phyloP scores from a whole-genome alignment of 495 filamentous ascomycete genomes.

The Pyronema omphalodes region DNA sequence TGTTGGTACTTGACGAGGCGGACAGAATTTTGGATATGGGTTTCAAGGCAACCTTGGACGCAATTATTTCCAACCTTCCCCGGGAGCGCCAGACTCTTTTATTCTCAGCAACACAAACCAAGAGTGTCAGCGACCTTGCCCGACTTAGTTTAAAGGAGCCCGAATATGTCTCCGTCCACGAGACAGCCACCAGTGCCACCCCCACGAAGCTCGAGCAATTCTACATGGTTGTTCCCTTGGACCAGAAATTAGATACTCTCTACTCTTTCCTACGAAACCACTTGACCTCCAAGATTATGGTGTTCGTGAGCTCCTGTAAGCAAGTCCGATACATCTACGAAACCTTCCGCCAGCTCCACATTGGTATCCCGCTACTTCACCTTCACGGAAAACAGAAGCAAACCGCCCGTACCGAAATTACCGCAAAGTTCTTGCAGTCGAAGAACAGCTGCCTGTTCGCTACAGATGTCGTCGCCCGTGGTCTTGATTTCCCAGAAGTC shows the following conservation, averaged over 20 bases:
- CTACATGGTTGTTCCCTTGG: slow-evolving; percentile 66
- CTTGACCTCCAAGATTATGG: slow-evolving; percentile 77
- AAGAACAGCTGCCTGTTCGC: slow-evolving; percentile 78
- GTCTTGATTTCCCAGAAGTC: slow-evolving; percentile 87
- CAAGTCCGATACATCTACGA: slow-evolving; percentile 94
- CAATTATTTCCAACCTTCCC: slow-evolving; percentile 82
- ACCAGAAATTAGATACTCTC: slow-evolving; percentile 76
- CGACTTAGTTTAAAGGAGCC: slow-evolving; percentile 73
- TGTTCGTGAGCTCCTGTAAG: slow-evolving; percentile 87
- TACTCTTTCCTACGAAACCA: slow-evolving; percentile 82
- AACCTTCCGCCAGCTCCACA: slow-evolving; percentile 78
- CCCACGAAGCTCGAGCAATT: slow-evolving; percentile 73
- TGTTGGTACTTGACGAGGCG: slow-evolving; percentile 89
- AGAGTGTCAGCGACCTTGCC: slow-evolving; percentile 79
- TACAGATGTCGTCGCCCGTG: slow-evolving; percentile 84
- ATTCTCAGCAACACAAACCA: slow-evolving; percentile 93
- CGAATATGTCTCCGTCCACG: slow-evolving; percentile 88
- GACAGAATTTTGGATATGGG: slow-evolving; percentile 98
- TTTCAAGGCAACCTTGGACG: slow-evolving; percentile 79
- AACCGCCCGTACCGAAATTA: slow-evolving; percentile 66
- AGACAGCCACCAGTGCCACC: slow-evolving; percentile 61
- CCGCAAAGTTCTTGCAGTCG: slow-evolving; percentile 54
- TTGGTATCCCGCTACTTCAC: slow-evolving; percentile 87
- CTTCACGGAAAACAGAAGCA: slow-evolving; percentile 93
- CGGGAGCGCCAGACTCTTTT: slow-evolving; percentile 75